Evolutionary conservation across 2,329 filamentous ascomycete species (phyloP), one percentile per base, ranked within the genome.

Genomic region (Cladosporium sphaerospermum): DNA sequence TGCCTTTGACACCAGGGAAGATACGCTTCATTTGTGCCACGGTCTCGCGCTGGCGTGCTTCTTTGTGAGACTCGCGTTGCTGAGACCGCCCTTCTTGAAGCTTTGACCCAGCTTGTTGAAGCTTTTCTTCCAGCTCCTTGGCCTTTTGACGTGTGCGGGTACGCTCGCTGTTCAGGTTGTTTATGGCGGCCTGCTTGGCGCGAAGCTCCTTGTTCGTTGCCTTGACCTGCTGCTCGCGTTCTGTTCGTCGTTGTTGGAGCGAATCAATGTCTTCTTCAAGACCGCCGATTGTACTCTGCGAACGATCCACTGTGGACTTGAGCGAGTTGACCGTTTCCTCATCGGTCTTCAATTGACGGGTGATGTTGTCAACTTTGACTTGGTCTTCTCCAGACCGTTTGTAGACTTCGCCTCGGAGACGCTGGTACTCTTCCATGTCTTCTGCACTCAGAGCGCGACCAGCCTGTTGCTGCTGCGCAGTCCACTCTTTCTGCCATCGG

Each of bases 111-210:
- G 92, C 83, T 54, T 91, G 87, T 57, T 88, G 84, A 6, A 97
- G 80, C 69, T 96, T 92, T 70, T 96, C 91, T 59, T 99, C 91
- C 2, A 95, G 80, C 66, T 97, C 93, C 0, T 88, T 93, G 51
- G 86, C 83, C 66, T 85, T 84, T 65, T 95, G 88, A 50, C 88
- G 86, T 8, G 88, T 84, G 48, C 89, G 83, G 8, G 91, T 80
- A 46, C 89, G 84, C 67, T 95, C 89, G 1, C 90, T 96, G 57
- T 88, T 86, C 39, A 95, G 77, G 51, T 85, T 82, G 66, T 96
- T 93, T 66, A 90, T 87, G 56, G 93, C 87, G 66, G 92, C 95
- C 73, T 95, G 96, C 75, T 95, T 97, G 19, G 76, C 73, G 31
- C 90, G 85, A 46, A 95, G 88, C n/a, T 93, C 86, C 56, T 82